Conservation (phyloP, 2,329 filamentous ascomycete species). For the Colletotrichum sp. region DNA sequence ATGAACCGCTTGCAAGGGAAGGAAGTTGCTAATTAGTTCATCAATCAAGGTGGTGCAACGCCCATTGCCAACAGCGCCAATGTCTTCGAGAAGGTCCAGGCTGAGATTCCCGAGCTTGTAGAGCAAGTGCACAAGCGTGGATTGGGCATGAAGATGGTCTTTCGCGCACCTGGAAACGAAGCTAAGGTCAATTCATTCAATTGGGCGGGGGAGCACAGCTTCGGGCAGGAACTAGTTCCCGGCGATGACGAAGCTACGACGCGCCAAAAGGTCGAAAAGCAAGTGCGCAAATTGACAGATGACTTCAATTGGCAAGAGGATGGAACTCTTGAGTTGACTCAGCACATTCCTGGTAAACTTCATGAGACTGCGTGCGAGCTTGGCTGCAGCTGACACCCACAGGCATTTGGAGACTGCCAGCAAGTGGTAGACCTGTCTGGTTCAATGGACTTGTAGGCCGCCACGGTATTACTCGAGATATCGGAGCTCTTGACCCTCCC, state of each 20-base stretch:
- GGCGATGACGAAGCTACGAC: conserved; percentile 6
- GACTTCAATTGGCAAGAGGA: conserved; percentile 19
- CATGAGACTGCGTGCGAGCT: not conserved
- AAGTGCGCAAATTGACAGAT: conserved; percentile 16
- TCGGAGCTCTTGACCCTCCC: conserved; percentile 21
- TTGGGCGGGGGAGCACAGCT: conserved; percentile 23
- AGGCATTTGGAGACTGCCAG: conserved; percentile 13
- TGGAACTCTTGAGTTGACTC: conserved; percentile 18
- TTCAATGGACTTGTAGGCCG: conserved; percentile 22
- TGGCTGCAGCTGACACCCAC: not conserved
- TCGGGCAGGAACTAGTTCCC: conserved; percentile 32
- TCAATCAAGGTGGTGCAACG: conserved; percentile 15
- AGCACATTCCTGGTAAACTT: conserved; percentile 19
- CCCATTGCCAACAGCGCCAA: conserved; percentile 17
- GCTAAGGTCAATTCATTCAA: conserved; percentile 22
- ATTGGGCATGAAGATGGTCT: conserved; percentile 25
- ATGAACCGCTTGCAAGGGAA: not conserved
- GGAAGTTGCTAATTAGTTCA: not conserved
- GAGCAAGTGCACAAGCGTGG: conserved; percentile 16
- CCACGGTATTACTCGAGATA: conserved; percentile 21
- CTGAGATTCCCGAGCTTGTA: conserved; percentile 22
- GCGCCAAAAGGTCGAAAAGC: conserved; percentile 16
- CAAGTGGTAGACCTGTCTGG: conserved; percentile 14
- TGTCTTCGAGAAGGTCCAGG: conserved; percentile 13
- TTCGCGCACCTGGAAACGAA: conserved; percentile 22